Conservation (phyloP, 306 rosid genomes). For the Quercus agrifolia region DNA sequence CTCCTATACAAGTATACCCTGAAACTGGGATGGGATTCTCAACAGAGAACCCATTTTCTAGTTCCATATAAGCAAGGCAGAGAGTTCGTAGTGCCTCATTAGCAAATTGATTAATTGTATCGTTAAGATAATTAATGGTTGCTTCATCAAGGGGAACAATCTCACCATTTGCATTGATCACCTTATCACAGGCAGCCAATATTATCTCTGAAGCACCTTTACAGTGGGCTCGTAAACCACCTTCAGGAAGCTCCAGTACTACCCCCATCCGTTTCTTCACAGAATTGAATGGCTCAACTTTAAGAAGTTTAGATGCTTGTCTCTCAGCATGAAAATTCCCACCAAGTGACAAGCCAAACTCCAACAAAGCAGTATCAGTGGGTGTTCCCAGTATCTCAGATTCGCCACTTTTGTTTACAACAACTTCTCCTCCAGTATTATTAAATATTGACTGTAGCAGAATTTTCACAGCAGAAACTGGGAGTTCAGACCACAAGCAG, state of each 20-base stretch:
- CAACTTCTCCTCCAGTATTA: slow-evolving; percentile 90
- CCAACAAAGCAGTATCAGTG: slow-evolving; percentile 81
- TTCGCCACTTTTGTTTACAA: slow-evolving; percentile 65
- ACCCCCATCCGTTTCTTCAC: slow-evolving; percentile 83
- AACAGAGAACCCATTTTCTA: slow-evolving; percentile 61
- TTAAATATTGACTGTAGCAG: slow-evolving; percentile 73
- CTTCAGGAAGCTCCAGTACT: slow-evolving; percentile 68
- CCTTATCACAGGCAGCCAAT: slow-evolving; percentile 86
- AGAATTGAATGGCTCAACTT: slow-evolving; percentile 97
- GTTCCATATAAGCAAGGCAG: slow-evolving; percentile 82
- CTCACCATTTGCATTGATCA: slow-evolving; percentile 65
- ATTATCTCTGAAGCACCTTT: slow-evolving; percentile 93
- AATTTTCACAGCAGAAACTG: slow-evolving; percentile 53
- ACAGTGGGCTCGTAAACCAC: slow-evolving; percentile 77
- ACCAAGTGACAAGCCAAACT: slow-evolving; percentile 65
- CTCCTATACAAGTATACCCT: slow-evolving; percentile 82
- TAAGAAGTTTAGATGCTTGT: slow-evolving; percentile 59
- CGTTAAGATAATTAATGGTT: slow-evolving; percentile 50
- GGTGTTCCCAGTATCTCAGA: slow-evolving; percentile 83
- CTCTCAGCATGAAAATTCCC: slow-evolving; percentile 68
- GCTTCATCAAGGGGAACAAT: slow-evolving; percentile 77
- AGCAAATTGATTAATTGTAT: slow-evolving; percentile 74
- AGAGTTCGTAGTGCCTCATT: slow-evolving; percentile 89
- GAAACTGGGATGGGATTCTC: slow-evolving; percentile 62
- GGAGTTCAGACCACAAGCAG: slow-evolving; percentile 55